Percentiles rank a stretch among this genome's conserved stretches.
Conservation (phyloP, 2,329 filamentous ascomycete genomes). For the Epichloe scottii region DNA sequence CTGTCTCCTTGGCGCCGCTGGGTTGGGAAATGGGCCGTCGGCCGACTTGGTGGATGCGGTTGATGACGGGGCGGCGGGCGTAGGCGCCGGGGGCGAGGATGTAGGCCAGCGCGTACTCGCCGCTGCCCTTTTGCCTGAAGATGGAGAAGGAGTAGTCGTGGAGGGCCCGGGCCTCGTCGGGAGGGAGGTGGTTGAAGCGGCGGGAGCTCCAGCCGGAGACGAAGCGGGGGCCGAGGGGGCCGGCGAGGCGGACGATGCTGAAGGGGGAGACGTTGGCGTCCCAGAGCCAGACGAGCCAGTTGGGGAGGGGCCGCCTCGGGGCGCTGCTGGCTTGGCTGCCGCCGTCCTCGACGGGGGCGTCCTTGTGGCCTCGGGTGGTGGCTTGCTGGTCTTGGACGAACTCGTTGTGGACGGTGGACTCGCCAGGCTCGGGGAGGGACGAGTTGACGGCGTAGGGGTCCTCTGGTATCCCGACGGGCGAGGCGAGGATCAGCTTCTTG, state of each 20-base stretch:
- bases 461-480: slow-evolving; percentile 87
- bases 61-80: slow-evolving; percentile 75
- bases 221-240: slow-evolving; percentile 79
- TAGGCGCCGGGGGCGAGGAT: slow-evolving; percentile 89
- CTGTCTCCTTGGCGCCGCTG: slow-evolving; percentile 36
- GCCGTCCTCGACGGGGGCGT: not conserved
- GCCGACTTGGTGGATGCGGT: slow-evolving; percentile 75
- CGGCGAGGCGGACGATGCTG: slow-evolving; percentile 74
- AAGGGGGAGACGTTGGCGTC: slow-evolving; percentile 96
- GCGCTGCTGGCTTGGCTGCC: slow-evolving; percentile 21
- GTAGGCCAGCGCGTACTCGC: slow-evolving; percentile 87
- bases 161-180: slow-evolving; percentile 66
- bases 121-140: slow-evolving; percentile 82
- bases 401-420: slow-evolving; percentile 63
- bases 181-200: slow-evolving; percentile 78
- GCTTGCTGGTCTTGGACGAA: slow-evolving; percentile 61
- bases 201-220: slow-evolving; percentile 92
- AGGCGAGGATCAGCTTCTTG: slow-evolving; percentile 92
- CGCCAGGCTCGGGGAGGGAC: slow-evolving; percentile 63
- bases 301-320: slow-evolving; percentile 50
- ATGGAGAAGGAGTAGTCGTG: slow-evolving; percentile 92
- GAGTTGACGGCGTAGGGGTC: slow-evolving; percentile 81
- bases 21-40: slow-evolving; percentile 43
- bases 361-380: slow-evolving; percentile 14
- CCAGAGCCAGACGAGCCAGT: slow-evolving; percentile 90